Percentiles rank a stretch among this genome's conserved stretches.
phyloP scores from a whole-genome alignment of 139 green algal species.

The Coelastrella sp. region DNA sequence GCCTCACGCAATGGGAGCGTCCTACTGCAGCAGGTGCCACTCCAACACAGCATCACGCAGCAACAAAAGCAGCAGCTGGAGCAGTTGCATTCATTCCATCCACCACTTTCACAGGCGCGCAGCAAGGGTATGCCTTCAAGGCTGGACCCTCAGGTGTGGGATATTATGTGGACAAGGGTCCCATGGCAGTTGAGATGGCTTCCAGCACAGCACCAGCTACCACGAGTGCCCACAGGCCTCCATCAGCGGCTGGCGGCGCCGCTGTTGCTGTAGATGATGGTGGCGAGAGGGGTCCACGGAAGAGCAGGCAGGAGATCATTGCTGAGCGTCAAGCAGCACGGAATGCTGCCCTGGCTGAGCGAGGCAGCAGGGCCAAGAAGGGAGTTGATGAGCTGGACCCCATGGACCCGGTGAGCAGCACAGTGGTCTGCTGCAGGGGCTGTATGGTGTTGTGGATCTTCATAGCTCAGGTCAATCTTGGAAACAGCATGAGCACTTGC shows the following conservation, averaged over 20 bases:
- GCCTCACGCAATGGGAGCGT: conserved; percentile 65
- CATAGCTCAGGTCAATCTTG: too few relatives aligned
- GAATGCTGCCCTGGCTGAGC: conserved; percentile 30
- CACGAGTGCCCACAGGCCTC: neutral
- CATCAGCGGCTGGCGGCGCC: neutral
- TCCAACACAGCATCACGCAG: neutral
- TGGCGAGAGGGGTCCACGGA: neutral
- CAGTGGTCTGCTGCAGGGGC: neutral
- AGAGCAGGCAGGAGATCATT: conserved; percentile 43
- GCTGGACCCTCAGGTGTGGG: conserved; percentile 51
- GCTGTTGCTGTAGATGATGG: neutral
- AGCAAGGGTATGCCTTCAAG: conserved; percentile 78
- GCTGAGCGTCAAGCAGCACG: conserved; percentile 43
- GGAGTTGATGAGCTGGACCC: conserved; percentile 62
- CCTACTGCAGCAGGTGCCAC: conserved; percentile 9
- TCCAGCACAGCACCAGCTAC: neutral
- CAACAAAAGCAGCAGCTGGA: neutral
- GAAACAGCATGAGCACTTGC: too few relatives aligned
- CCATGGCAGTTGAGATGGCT: neutral
- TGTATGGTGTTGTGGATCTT: neutral
- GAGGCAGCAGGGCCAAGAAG: conserved; percentile 4
- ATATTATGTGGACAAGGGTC: conserved; percentile 27
- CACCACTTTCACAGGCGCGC: conserved; percentile 62
- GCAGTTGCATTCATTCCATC: conserved; percentile 49
- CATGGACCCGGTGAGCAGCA: conserved; percentile 70